Evolutionary conservation across 768 basidiomycete genomes (phyloP).

Genomic region (Boletus insuetus): DNA sequence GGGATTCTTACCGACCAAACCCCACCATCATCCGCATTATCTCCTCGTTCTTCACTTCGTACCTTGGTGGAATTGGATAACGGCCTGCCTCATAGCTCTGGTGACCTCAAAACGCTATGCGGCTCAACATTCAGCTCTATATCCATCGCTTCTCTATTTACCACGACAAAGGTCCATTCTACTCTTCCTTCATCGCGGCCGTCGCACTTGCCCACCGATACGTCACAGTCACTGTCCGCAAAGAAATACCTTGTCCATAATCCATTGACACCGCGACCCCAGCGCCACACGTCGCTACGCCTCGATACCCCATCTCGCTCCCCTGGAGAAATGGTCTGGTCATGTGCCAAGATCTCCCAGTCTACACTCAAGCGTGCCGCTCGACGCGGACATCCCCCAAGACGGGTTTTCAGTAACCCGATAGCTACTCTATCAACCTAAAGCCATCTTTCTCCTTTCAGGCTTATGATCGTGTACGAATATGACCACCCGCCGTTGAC

Average conservation of each 20-base stretch:
- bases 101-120: slow-evolving; percentile 20
- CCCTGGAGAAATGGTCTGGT: slow-evolving; percentile 21
- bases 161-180: slow-evolving; percentile 9
- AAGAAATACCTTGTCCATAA: slow-evolving; percentile 6
- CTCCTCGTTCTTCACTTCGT: slow-evolving; percentile 22
- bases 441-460: not conserved
- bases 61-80: slow-evolving; percentile 23
- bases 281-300: slow-evolving; percentile 9
- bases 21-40: slow-evolving; percentile 3
- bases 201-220: slow-evolving; percentile 4
- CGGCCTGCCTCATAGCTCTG: not conserved
- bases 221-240: slow-evolving; percentile 4
- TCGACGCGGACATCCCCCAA: slow-evolving; percentile 19
- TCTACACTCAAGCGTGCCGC: slow-evolving; percentile 26
- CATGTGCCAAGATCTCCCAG: slow-evolving; percentile 32
- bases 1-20: slow-evolving; percentile 12
- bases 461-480: slow-evolving; percentile 12
- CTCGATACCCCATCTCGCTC: slow-evolving; percentile 5
- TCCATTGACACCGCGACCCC: slow-evolving; percentile 7
- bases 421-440: slow-evolving; percentile 13
- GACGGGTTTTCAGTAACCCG: slow-evolving; percentile 24
- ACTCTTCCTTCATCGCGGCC: slow-evolving; percentile 1
- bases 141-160: slow-evolving; percentile 18
- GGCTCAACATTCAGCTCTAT: slow-evolving; percentile 19
- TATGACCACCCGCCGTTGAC: slow-evolving; percentile 3